Conservation (phyloP, 192 early-diverging fungal species). For the Gonapodya sp. region DNA sequence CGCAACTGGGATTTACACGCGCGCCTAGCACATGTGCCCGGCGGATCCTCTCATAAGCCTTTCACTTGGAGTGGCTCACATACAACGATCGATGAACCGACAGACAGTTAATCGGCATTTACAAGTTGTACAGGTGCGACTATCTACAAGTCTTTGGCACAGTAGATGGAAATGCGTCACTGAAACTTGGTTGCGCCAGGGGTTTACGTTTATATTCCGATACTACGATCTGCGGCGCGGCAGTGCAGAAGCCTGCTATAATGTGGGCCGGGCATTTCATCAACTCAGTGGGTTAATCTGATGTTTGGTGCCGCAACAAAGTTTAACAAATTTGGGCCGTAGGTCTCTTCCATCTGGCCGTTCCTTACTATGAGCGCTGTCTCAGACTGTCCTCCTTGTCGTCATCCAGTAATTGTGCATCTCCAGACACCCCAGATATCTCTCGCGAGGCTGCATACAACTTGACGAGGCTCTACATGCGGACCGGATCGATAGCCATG, state of each 20-base stretch:
- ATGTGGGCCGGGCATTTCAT: constrained; percentile 84
- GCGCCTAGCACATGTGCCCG: constrained; percentile 48
- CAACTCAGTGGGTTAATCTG: constrained; percentile 34
- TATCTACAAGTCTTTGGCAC: constrained; percentile 10
- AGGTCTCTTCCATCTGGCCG: constrained; percentile 69
- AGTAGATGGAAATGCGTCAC: neutral
- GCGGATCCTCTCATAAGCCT: constrained; percentile 58
- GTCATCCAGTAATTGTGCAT: neutral
- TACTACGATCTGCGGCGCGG: constrained; percentile 40
- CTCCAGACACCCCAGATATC: constrained; percentile 29
- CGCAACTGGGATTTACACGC: constrained; percentile 25
- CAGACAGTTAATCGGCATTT: constrained; percentile 59
- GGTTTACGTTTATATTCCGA: constrained; percentile 53
- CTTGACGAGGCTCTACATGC: constrained; percentile 66
- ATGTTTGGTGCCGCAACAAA: neutral
- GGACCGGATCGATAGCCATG: constrained; percentile 58
- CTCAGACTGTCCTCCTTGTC: constrained; percentile 43
- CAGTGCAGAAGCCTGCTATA: constrained; percentile 65
- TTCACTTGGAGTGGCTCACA: constrained; percentile 44
- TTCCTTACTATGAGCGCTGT: constrained; percentile 74
- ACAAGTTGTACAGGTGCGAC: constrained; percentile 41
- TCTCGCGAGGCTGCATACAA: constrained; percentile 81
- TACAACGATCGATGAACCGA: constrained; percentile 60
- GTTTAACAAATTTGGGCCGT: neutral
- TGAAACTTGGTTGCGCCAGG: constrained; percentile 13